Evolutionary conservation across 345 rosid genomes (phyloP), one percentile per base, ranked within the genome.

Genomic region (Anacardium occidentale): DNA sequence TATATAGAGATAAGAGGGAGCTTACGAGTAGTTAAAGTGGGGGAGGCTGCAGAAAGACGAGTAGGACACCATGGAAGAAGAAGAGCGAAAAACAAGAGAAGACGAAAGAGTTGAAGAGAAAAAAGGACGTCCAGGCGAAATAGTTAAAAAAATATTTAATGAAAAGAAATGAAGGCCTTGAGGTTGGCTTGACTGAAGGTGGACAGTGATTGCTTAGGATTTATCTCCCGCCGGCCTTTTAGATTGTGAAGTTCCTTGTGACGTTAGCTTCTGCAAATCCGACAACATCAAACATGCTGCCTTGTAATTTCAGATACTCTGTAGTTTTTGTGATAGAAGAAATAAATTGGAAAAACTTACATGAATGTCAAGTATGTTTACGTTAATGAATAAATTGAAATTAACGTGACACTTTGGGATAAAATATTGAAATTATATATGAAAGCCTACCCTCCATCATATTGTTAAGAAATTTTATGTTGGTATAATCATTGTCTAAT

Each of bases 61-160:
- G 34, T 40, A 76, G 60, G 82, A 83, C 76, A 88, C 88, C 93
- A 89, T 89, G 44, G 75, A 29, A 34, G 53, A 2, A 20, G 8
- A 14, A 29, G 51, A 56, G 24, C 6, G 21, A 58, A 61, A 71
- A n/a, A 42, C 54, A 7, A 73, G 72, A 47, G 69, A 55, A 18
- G 18, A 22, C 12, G 3, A 7, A 42, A 56, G 24, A 61, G 63
- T 0, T 7, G 60, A 9, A 29, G 54, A 48, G 10, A 29, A 29
- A 29, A 29, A 3, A 50, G 17, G 61, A 50, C 61, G 51, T 71
- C 75, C 61, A 71, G 75, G 68, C 34, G 61, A 24, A 50, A 25
- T 45, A 47, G 15, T 45, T 12, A 29, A 32, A 17, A 59, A 18
- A 12, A 13, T 25, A 2, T 18, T 29, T 26, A 59, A n/a, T 40